Evolutionary conservation across 2,329 filamentous ascomycete species (phyloP), one percentile per base, ranked within the genome.

Genomic region (Macrophomina pseudophaseolina): DNA sequence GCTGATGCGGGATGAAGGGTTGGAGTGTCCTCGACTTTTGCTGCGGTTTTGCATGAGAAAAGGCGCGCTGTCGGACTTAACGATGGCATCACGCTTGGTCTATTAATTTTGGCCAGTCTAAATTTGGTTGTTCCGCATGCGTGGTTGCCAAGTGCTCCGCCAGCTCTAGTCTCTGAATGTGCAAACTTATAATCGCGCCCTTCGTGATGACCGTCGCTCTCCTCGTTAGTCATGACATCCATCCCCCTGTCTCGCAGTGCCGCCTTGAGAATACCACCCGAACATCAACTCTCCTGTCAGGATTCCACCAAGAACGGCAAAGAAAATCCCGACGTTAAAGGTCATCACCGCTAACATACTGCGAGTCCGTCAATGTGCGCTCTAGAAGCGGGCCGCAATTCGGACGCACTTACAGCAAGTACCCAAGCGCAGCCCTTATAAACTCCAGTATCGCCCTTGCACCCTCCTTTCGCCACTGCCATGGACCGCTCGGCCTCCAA

Each of bases 341-440:
- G 74, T 73, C 74, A 75, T 76, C 0, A 75, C 73, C 3, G 73
- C 74, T 11, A 75, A 66, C 74, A 76, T 76, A 3, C 74, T 75
- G 46, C 32, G 9, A 30, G 14, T 32, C n/a, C 32, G 42, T 4
- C 52, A 4, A 6, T n/a, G 38, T 64, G 56, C 53, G 49, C 16
- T 42, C 2, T 44, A 33, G 49, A 11, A 14, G 5, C 23, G 40
- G 23, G 38, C 16, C 4, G 48, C 6, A 40, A 42, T 16, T 7
- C 33, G 18, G 38, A 12, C 32, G 11, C 7, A 70, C 72, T 59
- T 66, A 76, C 74, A 76, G 60, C 58, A 74, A 67, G 62, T 76
- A 75, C 11, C 74, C 72, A 46, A 75, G 70, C 23, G 74, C 59
- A 7, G 73, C 73, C 40, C 74, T 67, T 9, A 66, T 38, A 48